phyloP scores from a whole-genome alignment of 2,329 filamentous ascomycete genomes.

The Aphanocladium album region DNA sequence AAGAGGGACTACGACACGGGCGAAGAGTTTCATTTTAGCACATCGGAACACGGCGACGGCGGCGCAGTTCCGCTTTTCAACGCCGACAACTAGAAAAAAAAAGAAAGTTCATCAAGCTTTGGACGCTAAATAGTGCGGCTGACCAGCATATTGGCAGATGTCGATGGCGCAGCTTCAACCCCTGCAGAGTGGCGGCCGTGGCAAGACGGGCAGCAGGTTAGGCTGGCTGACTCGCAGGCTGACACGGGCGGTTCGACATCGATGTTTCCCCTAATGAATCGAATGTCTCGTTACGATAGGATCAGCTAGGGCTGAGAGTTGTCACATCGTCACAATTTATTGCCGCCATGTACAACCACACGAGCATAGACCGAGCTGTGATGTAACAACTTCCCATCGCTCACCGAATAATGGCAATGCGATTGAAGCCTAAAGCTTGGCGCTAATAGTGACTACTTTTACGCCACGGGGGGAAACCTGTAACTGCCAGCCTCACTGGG shows the following conservation, averaged over 20 bases:
- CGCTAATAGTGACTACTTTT: not conserved
- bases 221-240: conserved; percentile 3
- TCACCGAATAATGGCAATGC: not conserved
- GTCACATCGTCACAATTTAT: not conserved
- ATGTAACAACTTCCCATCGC: too few relatives aligned
- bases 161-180: conserved; percentile 1
- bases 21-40: conserved; percentile 4
- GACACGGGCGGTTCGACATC: not conserved
- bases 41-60: not conserved
- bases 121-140: not conserved
- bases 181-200: not conserved
- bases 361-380: not conserved
- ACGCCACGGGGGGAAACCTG: conserved; percentile 1
- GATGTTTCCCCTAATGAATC: not conserved
- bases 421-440: not conserved
- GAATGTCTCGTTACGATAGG: not conserved
- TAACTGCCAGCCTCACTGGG: not conserved
- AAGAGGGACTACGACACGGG: not conserved
- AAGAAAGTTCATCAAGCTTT: too few relatives aligned
- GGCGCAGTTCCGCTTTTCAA: not conserved
- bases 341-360: not conserved
- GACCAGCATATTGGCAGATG: not conserved
- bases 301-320: not conserved
- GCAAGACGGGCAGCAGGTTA: not conserved
- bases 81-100: not conserved